phyloP scores from a whole-genome alignment of 345 rosid genomes.

The Corchorus capsularis region DNA sequence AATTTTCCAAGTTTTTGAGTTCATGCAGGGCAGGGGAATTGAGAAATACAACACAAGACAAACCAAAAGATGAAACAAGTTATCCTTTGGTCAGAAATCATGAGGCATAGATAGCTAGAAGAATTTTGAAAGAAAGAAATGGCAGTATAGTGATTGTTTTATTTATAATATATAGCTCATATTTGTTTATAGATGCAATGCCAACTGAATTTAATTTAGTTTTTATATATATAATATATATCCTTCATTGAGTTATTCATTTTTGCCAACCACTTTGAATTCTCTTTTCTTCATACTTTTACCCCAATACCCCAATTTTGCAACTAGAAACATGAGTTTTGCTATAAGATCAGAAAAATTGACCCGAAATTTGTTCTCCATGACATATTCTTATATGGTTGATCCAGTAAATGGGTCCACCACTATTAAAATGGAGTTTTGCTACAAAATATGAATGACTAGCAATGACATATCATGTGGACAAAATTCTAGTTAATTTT shows the following conservation, averaged over 20 bases:
- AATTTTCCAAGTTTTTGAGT: neutral
- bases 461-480: too few species aligned
- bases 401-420: too few species aligned
- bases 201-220: neutral
- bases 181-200: neutral
- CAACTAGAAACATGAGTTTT: too few species aligned
- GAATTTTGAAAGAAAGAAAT: constrained; percentile 5
- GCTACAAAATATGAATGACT: too few species aligned
- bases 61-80: constrained; percentile 6
- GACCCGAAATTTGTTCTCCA: too few species aligned
- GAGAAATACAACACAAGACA: neutral
- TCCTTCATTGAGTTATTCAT: neutral
- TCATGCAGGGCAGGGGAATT: neutral
- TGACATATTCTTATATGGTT: too few species aligned
- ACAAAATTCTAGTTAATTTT: too few species aligned
- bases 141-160: neutral
- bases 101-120: constrained; percentile 13
- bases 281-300: neutral
- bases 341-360: too few species aligned
- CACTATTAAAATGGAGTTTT: too few species aligned
- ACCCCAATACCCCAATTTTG: too few species aligned
- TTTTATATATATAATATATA: neutral
- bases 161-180: neutral
- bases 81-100: constrained; percentile 6
- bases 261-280: neutral